Conservation (phyloP, 257 asterid genomes). For the Primulina tabacum region DNA sequence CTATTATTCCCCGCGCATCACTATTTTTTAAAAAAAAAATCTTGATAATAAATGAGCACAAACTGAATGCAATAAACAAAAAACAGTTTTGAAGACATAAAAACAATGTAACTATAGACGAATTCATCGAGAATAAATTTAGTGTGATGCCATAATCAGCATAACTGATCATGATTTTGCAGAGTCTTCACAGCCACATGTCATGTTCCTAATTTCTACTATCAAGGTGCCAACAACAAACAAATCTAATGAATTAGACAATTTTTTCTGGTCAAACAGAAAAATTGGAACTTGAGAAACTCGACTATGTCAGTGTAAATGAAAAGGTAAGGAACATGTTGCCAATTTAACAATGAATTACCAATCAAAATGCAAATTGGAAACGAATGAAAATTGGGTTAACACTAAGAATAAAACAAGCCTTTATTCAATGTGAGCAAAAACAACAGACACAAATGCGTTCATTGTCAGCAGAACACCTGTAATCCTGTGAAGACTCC, state of each 20-base stretch:
- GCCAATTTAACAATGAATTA: background rate
- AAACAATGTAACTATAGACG: constrained; percentile 11
- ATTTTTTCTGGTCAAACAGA: background rate
- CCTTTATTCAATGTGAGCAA: background rate
- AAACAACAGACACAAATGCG: constrained; percentile 1
- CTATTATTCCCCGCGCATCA: too few relatives aligned
- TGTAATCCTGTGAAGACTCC: constrained; percentile 78
- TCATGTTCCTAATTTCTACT: constrained; percentile 1
- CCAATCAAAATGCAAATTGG: background rate
- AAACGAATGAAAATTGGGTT: constrained; percentile 7
- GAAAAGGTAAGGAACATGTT: background rate
- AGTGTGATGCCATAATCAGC: background rate
- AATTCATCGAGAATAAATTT: background rate
- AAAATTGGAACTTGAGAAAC: background rate
- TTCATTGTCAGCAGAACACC: constrained; percentile 39
- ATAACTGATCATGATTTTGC: constrained; percentile 1
- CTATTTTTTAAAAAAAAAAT: too few relatives aligned
- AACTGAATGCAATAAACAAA: background rate
- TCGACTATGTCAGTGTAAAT: background rate
- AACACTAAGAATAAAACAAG: background rate
- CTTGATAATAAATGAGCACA: too few relatives aligned
- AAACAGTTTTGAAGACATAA: background rate
- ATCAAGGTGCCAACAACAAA: constrained; percentile 18
- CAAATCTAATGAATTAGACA: background rate
- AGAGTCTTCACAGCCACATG: background rate